Conservation (phyloP, 768 basidiomycete genomes). For the Chalciporus pseudorubinellus region DNA sequence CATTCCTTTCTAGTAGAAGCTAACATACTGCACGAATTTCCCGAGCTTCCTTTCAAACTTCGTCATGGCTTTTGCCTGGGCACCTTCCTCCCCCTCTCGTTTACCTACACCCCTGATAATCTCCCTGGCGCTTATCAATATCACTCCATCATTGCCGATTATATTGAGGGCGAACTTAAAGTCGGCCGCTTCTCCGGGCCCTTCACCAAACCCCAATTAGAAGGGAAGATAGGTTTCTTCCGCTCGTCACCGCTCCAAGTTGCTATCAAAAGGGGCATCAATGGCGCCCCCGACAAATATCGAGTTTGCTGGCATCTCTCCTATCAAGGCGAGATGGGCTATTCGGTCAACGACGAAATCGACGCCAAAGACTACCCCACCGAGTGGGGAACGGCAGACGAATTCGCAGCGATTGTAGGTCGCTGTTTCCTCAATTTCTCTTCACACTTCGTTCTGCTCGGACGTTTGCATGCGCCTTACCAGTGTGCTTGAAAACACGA, state of each 20-base stretch:
- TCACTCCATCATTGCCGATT: not conserved
- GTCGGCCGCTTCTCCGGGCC: not conserved
- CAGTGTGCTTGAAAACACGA: not conserved
- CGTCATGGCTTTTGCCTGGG: not conserved
- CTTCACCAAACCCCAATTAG: not conserved
- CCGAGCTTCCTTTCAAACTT: not conserved
- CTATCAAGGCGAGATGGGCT: not conserved
- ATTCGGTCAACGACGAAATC: not conserved
- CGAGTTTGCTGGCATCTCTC: not conserved
- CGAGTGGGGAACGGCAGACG: not conserved
- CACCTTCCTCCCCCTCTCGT: not conserved
- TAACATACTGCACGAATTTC: not conserved
- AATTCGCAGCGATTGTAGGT: not conserved
- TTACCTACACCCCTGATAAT: not conserved
- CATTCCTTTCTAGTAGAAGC: not conserved
- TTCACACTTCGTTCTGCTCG: not conserved
- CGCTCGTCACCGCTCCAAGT: not conserved
- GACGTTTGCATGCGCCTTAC: not conserved
- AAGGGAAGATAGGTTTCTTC: not conserved
- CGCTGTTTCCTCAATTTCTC: not conserved
- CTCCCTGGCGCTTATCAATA: not conserved
- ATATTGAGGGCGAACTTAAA: not conserved
- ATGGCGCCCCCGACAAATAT: not conserved
- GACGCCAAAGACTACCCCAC: not conserved
- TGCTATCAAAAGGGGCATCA: not conserved